phyloP scores from a whole-genome alignment of 768 basidiomycete species.

The Amanita brunnescens region DNA sequence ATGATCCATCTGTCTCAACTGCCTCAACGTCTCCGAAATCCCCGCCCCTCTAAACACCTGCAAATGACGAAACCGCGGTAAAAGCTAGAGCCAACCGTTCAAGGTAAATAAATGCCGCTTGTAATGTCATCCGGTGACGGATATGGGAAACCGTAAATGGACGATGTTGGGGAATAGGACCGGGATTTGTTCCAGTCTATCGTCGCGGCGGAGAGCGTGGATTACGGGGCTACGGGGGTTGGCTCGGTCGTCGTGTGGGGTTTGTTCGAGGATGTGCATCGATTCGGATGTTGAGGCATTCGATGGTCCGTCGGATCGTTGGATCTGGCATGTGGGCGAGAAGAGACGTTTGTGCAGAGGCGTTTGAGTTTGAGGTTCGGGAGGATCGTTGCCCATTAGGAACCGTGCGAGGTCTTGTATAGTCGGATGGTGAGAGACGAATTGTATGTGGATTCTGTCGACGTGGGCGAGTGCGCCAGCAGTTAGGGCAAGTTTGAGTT shows the following conservation, averaged over 20 bases:
- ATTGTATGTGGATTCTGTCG: no score
- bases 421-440: no score
- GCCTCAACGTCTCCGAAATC: conserved; percentile 30
- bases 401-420: conserved; percentile 39
- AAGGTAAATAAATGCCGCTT: no score
- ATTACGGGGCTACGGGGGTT: conserved; percentile 27
- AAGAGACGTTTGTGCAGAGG: no score
- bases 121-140: background rate
- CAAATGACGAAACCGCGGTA: conserved; percentile 35
- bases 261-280: no score
- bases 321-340: no score
- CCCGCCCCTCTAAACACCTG: no score
- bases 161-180: no score
- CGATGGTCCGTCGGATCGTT: conserved; percentile 24
- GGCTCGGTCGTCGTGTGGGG: conserved; percentile 17
- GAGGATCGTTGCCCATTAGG: conserved; percentile 29
- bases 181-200: conserved; percentile 24
- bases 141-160: conserved; percentile 7
- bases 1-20: no score
- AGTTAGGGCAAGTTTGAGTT: conserved; percentile 32
- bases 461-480: no score
- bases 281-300: conserved; percentile 29
- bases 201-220: conserved; percentile 21
- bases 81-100: conserved; percentile 31
- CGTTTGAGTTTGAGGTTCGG: no score